phyloP scores from a whole-genome alignment of 441 rosid genomes.

The Mallotus japonicus region DNA sequence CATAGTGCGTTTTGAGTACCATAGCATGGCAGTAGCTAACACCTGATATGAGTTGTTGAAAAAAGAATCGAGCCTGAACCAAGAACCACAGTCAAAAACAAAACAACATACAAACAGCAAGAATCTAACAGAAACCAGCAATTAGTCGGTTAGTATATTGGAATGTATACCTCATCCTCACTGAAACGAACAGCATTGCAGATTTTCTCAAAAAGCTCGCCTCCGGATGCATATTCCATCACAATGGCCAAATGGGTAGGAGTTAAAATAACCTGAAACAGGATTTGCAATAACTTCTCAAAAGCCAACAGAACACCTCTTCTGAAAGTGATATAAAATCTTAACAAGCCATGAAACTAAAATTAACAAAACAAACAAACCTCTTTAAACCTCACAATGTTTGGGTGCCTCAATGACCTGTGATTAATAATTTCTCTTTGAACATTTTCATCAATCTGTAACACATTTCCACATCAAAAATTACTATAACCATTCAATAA shows the following conservation, averaged over 20 bases:
- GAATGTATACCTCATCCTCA: conserved; percentile 75
- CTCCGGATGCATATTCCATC: conserved; percentile 98
- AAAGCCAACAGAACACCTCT: background rate
- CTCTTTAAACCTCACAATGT: conserved; percentile 96
- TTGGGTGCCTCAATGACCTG: conserved; percentile 87
- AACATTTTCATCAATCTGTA: conserved; percentile 93
- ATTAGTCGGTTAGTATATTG: background rate
- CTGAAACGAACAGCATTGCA: conserved; percentile 91
- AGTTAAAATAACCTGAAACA: conserved; percentile 71
- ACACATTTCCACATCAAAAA: conserved; percentile 8
- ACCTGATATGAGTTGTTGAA: conserved; percentile 98
- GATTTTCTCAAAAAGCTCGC: conserved; percentile 94
- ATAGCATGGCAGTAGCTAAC: conserved; percentile 93
- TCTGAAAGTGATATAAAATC: background rate
- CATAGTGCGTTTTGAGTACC: conserved; percentile 42
- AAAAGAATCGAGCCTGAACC: conserved; percentile 92
- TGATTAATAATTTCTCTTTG: conserved; percentile 95
- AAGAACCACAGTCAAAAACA: conserved; percentile 7
- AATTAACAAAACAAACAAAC: conserved; percentile 29
- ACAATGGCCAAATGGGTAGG: conserved; percentile 97
- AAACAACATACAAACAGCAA: background rate
- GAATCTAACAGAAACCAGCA: conserved; percentile 1
- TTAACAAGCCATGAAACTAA: background rate
- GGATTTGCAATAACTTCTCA: conserved; percentile 8
- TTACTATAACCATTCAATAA: background rate